phyloP scores from a whole-genome alignment of 768 basidiomycete genomes.

The Russula brevipes region DNA sequence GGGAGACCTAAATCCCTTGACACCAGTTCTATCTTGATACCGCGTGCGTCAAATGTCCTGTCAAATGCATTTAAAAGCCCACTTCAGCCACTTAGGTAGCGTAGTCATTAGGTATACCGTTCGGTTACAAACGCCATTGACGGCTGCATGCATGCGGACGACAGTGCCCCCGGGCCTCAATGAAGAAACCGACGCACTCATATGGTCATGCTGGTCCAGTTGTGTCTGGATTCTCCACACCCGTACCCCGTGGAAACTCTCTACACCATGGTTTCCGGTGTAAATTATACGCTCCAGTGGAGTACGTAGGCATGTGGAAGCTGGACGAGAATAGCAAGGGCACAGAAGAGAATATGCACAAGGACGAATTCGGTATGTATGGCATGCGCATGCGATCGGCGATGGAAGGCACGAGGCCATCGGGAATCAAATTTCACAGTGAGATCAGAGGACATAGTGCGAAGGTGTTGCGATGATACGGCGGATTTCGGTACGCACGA shows the following conservation, averaged over 20 bases:
- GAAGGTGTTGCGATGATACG: neutral
- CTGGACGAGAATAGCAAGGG: slow-evolving; percentile 49
- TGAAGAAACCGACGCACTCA: slow-evolving; percentile 12
- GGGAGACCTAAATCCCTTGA: slow-evolving; percentile 28
- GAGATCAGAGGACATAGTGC: neutral
- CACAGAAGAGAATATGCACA: slow-evolving; percentile 43
- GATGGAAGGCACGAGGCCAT: slow-evolving; percentile 11
- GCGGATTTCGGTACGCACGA: too few relatives aligned
- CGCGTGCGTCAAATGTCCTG: slow-evolving; percentile 49
- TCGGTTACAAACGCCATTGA: slow-evolving; percentile 14
- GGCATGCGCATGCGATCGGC: slow-evolving; percentile 5
- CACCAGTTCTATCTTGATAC: slow-evolving; percentile 60
- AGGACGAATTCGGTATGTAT: slow-evolving; percentile 39
- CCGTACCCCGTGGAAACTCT: slow-evolving; percentile 39
- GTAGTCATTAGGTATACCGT: slow-evolving; percentile 1
- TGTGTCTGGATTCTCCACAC: slow-evolving; percentile 24
- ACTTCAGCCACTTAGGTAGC: slow-evolving; percentile 5
- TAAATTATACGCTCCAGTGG: slow-evolving; percentile 45
- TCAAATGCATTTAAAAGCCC: slow-evolving; percentile 40
- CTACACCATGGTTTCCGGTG: slow-evolving; percentile 42
- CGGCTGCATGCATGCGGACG: neutral
- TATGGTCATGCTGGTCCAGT: slow-evolving; percentile 12
- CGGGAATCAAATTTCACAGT: slow-evolving; percentile 11
- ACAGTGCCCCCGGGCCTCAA: neutral
- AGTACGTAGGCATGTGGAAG: slow-evolving; percentile 40